These are phyloP conservation scores for Chlorella sp. DNA, from an alignment of 139 green algal species.

Conservation along the genomic window DNA sequence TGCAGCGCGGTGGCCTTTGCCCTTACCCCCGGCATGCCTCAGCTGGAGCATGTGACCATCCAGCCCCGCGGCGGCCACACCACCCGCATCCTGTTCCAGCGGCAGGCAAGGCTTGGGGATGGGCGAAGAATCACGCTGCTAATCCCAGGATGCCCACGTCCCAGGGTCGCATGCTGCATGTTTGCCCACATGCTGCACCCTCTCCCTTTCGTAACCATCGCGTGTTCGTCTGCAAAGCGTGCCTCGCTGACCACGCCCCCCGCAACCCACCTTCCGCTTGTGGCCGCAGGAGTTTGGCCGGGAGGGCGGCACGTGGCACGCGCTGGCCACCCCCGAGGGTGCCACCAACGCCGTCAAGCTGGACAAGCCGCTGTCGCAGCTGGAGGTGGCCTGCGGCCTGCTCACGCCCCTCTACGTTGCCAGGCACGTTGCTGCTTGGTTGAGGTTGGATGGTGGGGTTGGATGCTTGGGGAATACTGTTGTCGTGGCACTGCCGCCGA, in stretches of 20 bases:
- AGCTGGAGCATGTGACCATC: conserved; percentile 64
- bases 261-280: neutral
- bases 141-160: no score
- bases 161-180: no score
- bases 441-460: no score
- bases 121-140: no score
- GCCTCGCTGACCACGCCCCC: no score
- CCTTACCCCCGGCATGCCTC: conserved; percentile 66
- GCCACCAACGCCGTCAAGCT: conserved; percentile 39
- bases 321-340: conserved; percentile 15
- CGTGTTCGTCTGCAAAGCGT: no score
- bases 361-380: conserved; percentile 26
- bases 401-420: conserved; percentile 67
- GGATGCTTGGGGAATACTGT: no score
- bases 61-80: conserved; percentile 50
- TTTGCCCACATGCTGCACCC: no score
- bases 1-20: conserved; percentile 57
- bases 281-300: conserved; percentile 41
- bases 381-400: conserved; percentile 58
- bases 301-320: conserved; percentile 58
- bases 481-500: no score
- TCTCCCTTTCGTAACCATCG: no score
- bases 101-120: conserved; percentile 23
- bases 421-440: no score
- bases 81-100: conserved; percentile 62